Evolutionary conservation across 2,329 filamentous ascomycete genomes (phyloP).

Genomic region (Fusarium pseudocircinatum): DNA sequence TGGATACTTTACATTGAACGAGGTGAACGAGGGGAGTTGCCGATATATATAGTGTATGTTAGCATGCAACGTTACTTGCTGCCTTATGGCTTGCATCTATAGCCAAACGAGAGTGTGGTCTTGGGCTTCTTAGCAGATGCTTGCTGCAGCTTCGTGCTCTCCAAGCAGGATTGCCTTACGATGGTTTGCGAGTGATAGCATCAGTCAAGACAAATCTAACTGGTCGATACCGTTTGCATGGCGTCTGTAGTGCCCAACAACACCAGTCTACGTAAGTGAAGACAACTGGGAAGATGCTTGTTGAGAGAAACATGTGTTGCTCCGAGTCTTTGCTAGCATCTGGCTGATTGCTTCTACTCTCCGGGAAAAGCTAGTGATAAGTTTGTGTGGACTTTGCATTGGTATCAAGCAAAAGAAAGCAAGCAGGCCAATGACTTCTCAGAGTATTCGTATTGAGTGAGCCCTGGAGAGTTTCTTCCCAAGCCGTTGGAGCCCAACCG

Average conservation of each 20-base stretch:
- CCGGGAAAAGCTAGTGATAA: rapidly evolving
- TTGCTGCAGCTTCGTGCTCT: background rate
- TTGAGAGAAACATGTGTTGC: background rate
- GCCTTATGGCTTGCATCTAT: background rate
- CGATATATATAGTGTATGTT: background rate
- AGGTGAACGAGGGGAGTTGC: background rate
- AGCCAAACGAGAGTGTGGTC: background rate
- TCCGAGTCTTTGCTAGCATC: background rate
- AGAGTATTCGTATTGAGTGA: background rate
- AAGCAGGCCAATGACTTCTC: background rate
- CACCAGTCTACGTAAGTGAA: background rate
- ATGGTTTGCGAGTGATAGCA: background rate
- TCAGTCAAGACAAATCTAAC: no score
- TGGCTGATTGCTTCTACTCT: background rate
- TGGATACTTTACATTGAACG: background rate
- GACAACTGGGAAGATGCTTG: background rate
- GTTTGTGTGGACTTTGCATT: background rate
- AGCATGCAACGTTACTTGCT: background rate
- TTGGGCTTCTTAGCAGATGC: background rate
- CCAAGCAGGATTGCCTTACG: background rate
- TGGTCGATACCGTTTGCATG: background rate
- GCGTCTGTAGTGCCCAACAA: background rate
- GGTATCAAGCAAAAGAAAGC: no score
- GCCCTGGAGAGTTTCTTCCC: background rate
- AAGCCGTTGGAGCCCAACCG: background rate